Conservation (phyloP, 1,284 basidiomycete genomes). For the Pseudozyma hubeiensis region DNA sequence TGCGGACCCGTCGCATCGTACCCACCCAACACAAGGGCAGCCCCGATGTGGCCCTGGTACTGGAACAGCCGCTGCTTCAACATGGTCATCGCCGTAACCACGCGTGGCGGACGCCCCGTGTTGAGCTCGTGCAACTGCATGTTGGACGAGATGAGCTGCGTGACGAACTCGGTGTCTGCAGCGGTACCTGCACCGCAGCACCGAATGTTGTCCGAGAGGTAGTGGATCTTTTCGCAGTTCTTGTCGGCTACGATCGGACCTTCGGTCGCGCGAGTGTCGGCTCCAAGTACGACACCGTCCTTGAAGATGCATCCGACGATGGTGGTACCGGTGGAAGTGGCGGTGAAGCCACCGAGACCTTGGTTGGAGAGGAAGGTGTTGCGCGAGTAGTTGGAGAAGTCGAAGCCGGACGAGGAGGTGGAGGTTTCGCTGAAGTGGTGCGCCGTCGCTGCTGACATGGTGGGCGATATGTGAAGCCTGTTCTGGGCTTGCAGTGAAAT, state of each 20-base stretch:
- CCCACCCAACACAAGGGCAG: conserved; percentile 95
- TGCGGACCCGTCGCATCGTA: conserved; percentile 93
- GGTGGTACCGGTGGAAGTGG: conserved; percentile 85
- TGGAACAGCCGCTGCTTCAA: conserved; percentile 86
- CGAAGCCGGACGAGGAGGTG: conserved; percentile 73
- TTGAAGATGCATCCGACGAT: conserved; percentile 90
- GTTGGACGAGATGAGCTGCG: conserved; percentile 65
- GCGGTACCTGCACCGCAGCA: conserved; percentile 99
- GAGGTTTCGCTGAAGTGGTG: not conserved
- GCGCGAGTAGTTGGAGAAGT: conserved; percentile 79
- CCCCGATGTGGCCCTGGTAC: conserved; percentile 94
- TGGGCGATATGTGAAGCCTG: not conserved
- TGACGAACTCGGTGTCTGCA: conserved; percentile 92
- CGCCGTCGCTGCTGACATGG: conserved; percentile 18
- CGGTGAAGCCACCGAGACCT: conserved; percentile 71
- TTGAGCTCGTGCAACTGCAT: conserved; percentile 67
- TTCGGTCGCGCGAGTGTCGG: conserved; percentile 94
- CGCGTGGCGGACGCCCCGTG: conserved; percentile 73
- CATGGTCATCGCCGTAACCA: conserved; percentile 99
- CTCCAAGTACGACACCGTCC: conserved; percentile 93
- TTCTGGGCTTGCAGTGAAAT: too few species aligned
- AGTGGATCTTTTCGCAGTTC: conserved; percentile 99
- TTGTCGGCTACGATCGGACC: conserved; percentile 98
- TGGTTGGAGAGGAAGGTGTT: conserved; percentile 82
- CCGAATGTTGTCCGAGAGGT: conserved; percentile 76